Percentiles rank a stretch among this genome's conserved stretches.
These are phyloP conservation scores for Zygnema circumcarinatum DNA, from an alignment of 139 green algal species.

Conservation along the genomic window DNA sequence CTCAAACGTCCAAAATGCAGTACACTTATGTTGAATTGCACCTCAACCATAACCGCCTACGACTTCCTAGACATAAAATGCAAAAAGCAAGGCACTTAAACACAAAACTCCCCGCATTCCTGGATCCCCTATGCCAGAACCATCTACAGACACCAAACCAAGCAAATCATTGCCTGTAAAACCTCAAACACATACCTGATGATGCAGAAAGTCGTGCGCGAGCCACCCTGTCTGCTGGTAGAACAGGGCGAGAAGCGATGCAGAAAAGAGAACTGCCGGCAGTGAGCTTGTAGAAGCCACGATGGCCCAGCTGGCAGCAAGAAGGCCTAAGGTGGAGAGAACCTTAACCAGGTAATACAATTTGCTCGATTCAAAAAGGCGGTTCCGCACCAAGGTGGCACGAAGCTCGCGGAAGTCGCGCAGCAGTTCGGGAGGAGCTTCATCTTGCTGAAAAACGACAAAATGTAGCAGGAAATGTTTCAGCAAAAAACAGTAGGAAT, in stretches of 20 bases:
- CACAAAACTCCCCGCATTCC: too few relatives aligned
- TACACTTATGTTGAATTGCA: too few relatives aligned
- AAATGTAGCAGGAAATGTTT: neutral
- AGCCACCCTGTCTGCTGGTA: slow-evolving; percentile 80
- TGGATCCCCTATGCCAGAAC: too few relatives aligned
- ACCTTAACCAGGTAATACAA: slow-evolving; percentile 72
- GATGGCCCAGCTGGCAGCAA: slow-evolving; percentile 47
- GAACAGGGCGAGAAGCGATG: slow-evolving; percentile 70
- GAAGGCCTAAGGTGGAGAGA: slow-evolving; percentile 45
- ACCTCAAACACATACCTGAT: too few relatives aligned
- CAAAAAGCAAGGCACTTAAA: too few relatives aligned
- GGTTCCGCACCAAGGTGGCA: slow-evolving; percentile 59
- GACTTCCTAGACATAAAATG: too few relatives aligned
- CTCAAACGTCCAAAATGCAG: too few relatives aligned
- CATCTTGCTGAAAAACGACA: slow-evolving; percentile 26
- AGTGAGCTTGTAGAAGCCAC: slow-evolving; percentile 2
- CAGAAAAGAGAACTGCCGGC: slow-evolving; percentile 49
- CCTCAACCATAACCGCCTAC: too few relatives aligned
- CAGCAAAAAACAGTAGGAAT: neutral
- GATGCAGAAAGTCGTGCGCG: slow-evolving; percentile 79
- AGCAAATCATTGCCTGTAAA: too few relatives aligned
- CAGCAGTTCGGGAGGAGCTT: slow-evolving; percentile 50
- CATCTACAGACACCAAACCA: too few relatives aligned
- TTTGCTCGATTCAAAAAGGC: slow-evolving; percentile 66
- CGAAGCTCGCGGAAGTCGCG: slow-evolving; percentile 72